Evolutionary conservation across 176 grass and related monocot genomes (phyloP).

Genomic region (Paspalum notatum): DNA sequence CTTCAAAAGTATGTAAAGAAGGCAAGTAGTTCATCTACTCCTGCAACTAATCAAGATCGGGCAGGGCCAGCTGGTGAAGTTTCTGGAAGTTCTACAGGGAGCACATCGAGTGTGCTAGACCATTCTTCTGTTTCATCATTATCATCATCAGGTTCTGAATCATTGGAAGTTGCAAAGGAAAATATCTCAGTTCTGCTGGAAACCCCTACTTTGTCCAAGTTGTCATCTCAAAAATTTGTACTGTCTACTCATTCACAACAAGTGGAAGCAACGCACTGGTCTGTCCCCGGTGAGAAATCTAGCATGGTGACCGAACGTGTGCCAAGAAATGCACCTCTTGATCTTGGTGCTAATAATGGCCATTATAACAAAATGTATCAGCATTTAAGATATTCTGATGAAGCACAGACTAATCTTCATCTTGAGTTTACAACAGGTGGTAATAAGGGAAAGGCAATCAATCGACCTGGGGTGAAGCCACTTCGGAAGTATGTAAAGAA

Average conservation of each 20-base stretch:
- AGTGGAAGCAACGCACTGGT: background rate
- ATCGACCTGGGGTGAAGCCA: slow-evolving; percentile 40
- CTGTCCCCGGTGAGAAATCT: background rate
- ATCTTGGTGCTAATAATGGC: slow-evolving; percentile 16
- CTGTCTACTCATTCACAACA: background rate
- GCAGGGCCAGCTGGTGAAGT: slow-evolving; percentile 2
- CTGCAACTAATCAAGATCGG: slow-evolving; percentile 8
- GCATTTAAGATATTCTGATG: slow-evolving; percentile 24
- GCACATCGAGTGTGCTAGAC: slow-evolving; percentile 11
- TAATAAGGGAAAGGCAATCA: slow-evolving; percentile 43
- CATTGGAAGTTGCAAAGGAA: background rate
- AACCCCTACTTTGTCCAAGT: slow-evolving; percentile 16
- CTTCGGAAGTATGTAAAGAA: slow-evolving; percentile 51
- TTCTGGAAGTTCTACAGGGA: slow-evolving; percentile 20
- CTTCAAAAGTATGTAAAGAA: slow-evolving; percentile 49
- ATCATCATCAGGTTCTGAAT: slow-evolving; percentile 25
- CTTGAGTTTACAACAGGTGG: slow-evolving; percentile 47
- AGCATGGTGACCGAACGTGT: slow-evolving; percentile 6
- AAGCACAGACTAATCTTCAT: slow-evolving; percentile 26
- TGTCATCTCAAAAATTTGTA: slow-evolving; percentile 7
- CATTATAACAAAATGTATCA: slow-evolving; percentile 19
- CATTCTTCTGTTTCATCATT: slow-evolving; percentile 32
- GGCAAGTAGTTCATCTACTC: background rate
- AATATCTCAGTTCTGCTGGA: slow-evolving; percentile 2
- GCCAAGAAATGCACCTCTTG: slow-evolving; percentile 30